Evolutionary conservation across 768 basidiomycete species (phyloP).

Genomic region (Termitomyces sp.): DNA sequence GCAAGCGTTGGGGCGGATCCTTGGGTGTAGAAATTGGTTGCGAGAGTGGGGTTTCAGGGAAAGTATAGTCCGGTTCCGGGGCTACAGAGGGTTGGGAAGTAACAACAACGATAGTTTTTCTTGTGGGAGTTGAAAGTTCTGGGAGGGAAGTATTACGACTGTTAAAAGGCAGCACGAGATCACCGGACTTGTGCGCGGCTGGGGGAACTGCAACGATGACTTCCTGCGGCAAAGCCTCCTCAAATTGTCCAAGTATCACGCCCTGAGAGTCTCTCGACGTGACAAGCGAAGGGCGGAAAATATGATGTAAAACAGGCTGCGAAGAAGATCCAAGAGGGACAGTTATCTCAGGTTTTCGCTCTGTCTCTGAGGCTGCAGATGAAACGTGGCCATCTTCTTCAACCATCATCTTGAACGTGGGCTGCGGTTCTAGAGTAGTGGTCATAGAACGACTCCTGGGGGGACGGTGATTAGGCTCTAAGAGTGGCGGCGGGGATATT

Average conservation of each 20-base stretch:
- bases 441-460: not conserved
- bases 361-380: not conserved
- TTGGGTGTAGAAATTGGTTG: slow-evolving; percentile 8
- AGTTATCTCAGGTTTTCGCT: not conserved
- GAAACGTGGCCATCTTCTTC: not conserved
- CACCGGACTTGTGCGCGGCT: not conserved
- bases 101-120: slow-evolving; percentile 9
- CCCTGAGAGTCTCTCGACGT: not conserved
- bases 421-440: not conserved
- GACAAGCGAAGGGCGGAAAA: not conserved
- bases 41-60: not conserved
- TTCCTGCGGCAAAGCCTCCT: not conserved
- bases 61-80: slow-evolving; percentile 7
- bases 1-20: slow-evolving; percentile 24
- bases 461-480: slow-evolving; percentile 6
- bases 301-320: not conserved
- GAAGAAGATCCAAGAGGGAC: not conserved
- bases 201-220: not conserved
- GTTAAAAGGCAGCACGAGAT: not conserved
- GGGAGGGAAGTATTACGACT: not conserved
- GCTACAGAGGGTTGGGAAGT: slow-evolving; percentile 4
- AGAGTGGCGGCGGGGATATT: slow-evolving; percentile 16
- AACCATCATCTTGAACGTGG: not conserved
- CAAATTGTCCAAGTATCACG: not conserved
- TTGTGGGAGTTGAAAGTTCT: not conserved